phyloP scores from a whole-genome alignment of 225 moss, liverwort and hornwort genomes.

The Marchantia polymorpha region DNA sequence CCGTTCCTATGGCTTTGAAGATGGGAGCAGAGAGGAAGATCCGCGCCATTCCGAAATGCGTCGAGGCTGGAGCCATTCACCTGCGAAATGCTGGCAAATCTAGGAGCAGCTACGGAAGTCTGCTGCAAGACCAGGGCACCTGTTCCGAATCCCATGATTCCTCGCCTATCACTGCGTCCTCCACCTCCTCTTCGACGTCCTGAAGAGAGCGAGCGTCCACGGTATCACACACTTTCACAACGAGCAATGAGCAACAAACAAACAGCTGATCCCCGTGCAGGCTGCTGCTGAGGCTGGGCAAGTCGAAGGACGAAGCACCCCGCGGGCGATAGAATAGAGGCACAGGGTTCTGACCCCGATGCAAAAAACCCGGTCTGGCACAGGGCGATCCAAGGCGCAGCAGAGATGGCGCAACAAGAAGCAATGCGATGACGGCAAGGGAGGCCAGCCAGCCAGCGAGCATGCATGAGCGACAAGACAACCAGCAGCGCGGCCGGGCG shows the following conservation, averaged over 20 bases:
- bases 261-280: constrained; percentile 23
- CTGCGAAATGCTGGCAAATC: constrained; percentile 7
- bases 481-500: neutral
- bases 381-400: neutral
- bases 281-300: constrained; percentile 3
- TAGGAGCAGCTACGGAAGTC: constrained; percentile 17
- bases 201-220: constrained; percentile 1
- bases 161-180: constrained; percentile 1
- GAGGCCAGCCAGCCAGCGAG: constrained; percentile 12
- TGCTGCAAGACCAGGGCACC: constrained; percentile 25
- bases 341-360: neutral
- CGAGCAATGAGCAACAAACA: neutral
- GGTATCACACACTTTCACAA: neutral
- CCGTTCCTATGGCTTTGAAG: constrained; percentile 66
- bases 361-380: neutral
- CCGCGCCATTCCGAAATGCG: constrained; percentile 3
- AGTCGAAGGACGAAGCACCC: neutral
- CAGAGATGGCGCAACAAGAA: neutral
- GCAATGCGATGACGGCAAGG: neutral
- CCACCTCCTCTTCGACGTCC: neutral
- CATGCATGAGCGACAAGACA: constrained; percentile 20
- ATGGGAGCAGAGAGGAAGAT: constrained; percentile 14
- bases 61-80: neutral
- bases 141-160: constrained; percentile 32
- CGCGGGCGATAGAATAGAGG: neutral